Percentiles rank a stretch among this genome's conserved stretches.
phyloP scores from a whole-genome alignment of 2,329 filamentous ascomycete genomes.

The Cladosporium colombiae region DNA sequence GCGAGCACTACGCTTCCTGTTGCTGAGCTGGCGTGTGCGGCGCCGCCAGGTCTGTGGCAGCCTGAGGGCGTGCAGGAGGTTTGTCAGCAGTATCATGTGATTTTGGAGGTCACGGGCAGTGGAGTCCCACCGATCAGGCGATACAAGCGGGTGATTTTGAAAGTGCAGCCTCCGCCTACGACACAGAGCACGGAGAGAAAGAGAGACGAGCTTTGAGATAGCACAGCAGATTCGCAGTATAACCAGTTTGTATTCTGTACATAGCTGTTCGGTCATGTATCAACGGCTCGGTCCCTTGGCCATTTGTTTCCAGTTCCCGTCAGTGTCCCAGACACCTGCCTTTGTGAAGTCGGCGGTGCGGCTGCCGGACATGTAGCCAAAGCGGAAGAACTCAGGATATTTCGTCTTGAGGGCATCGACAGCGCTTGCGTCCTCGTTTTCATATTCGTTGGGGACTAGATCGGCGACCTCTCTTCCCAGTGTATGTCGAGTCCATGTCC shows the following conservation, averaged over 20 bases:
- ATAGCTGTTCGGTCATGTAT: neutral
- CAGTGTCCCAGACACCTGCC: conserved; percentile 67
- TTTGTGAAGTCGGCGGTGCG: conserved; percentile 70
- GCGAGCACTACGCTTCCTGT: conserved; percentile 26
- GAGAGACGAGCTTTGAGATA: conserved; percentile 24
- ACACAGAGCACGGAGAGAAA: neutral
- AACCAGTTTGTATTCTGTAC: neutral
- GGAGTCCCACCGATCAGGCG: conserved; percentile 48
- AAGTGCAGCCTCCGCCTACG: conserved; percentile 19
- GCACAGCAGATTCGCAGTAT: neutral
- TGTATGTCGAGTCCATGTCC: conserved; percentile 38
- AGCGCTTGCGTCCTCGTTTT: conserved; percentile 8
- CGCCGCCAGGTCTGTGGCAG: conserved; percentile 34
- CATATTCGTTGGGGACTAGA: neutral
- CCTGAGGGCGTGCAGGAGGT: conserved; percentile 39
- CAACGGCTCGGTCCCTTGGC: conserved; percentile 53
- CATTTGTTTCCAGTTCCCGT: conserved; percentile 69
- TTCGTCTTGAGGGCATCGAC: conserved; percentile 39
- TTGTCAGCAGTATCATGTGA: conserved; percentile 51
- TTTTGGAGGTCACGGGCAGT: conserved; percentile 51
- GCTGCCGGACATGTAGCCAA: conserved; percentile 70
- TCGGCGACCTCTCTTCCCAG: conserved; percentile 16
- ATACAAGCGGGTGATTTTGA: conserved; percentile 49
- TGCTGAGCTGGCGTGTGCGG: conserved; percentile 45
- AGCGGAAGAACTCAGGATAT: conserved; percentile 72